A percentile compares a stretch with the other conserved stretches of the same genome.
phyloP scores from a whole-genome alignment of 495 filamentous ascomycete species.

The Penicillium alfredii region DNA sequence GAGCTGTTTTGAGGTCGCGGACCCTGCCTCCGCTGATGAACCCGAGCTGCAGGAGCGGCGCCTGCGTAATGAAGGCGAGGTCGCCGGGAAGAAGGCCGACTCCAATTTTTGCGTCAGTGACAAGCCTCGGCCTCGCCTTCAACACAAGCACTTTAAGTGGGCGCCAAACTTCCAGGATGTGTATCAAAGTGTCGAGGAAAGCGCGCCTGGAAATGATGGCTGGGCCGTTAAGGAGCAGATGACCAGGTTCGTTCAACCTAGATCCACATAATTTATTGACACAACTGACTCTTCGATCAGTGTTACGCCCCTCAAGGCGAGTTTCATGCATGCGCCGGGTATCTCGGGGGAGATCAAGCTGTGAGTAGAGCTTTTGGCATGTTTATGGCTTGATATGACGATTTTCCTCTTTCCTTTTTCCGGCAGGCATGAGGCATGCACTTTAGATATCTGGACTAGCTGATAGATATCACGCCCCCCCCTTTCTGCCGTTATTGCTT shows the following conservation, averaged over 20 bases:
- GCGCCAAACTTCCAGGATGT: conserved; percentile 82
- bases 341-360: conserved; percentile 75
- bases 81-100: conserved; percentile 25
- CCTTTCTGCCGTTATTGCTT: conserved; percentile 12
- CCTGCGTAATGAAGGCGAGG: conserved; percentile 55
- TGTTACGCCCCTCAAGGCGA: conserved; percentile 84
- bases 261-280: not conserved
- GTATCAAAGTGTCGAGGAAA: conserved; percentile 72
- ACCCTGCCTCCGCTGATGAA: conserved; percentile 35
- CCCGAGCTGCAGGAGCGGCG: conserved; percentile 54
- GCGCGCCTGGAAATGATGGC: conserved; percentile 82
- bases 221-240: conserved; percentile 86
- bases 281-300: conserved; percentile 38
- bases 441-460: conserved; percentile 29
- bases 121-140: conserved; percentile 37
- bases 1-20: conserved; percentile 70
- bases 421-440: conserved; percentile 24
- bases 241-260: conserved; percentile 62
- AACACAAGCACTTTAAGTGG: conserved; percentile 91
- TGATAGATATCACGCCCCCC: conserved; percentile 22
- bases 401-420: conserved; percentile 14
- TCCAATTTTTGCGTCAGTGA: conserved; percentile 3
- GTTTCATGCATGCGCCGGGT: conserved; percentile 76
- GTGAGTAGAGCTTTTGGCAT: conserved; percentile 59
- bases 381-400: conserved; percentile 10